Evolutionary conservation across 2,329 filamentous ascomycete genomes (phyloP).

Genomic region (Thielaviopsis musarum): DNA sequence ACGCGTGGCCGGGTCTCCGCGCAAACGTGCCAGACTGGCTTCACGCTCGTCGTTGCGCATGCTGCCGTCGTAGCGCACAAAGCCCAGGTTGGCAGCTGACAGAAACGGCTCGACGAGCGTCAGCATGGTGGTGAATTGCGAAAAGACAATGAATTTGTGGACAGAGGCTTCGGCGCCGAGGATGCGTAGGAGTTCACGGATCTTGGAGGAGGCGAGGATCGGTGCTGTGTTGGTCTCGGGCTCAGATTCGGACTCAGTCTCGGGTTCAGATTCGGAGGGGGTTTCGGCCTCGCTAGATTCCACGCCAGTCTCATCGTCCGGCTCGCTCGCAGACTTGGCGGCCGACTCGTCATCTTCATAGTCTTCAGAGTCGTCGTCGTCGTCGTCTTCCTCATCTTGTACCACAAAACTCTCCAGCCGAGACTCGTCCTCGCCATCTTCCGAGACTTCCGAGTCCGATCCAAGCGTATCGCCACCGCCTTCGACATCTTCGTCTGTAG

Average conservation of each 20-base stretch:
- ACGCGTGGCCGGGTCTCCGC: slow-evolving; percentile 57
- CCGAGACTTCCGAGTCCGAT: slow-evolving; percentile 45
- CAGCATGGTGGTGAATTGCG: slow-evolving; percentile 96
- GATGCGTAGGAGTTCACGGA: slow-evolving; percentile 67
- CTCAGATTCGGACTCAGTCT: slow-evolving; percentile 6
- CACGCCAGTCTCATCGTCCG: slow-evolving; percentile 9
- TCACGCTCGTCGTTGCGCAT: slow-evolving; percentile 93
- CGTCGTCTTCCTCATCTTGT: slow-evolving; percentile 25
- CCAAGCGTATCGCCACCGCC: slow-evolving; percentile 67
- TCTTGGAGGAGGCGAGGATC: slow-evolving; percentile 69
- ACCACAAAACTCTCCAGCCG: slow-evolving; percentile 39
- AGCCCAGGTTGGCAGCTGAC: slow-evolving; percentile 53
- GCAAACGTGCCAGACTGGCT: slow-evolving; percentile 60
- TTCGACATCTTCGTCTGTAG: slow-evolving; percentile 77
- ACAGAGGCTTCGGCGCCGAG: slow-evolving; percentile 59
- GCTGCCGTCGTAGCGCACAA: slow-evolving; percentile 80
- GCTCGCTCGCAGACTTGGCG: neutral
- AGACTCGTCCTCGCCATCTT: slow-evolving; percentile 37
- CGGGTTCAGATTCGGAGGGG: slow-evolving; percentile 21
- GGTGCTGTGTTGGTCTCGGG: slow-evolving; percentile 10
- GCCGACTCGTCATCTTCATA: slow-evolving; percentile 15
- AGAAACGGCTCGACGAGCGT: slow-evolving; percentile 91
- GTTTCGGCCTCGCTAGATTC: neutral
- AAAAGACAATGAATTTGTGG: slow-evolving; percentile 98
- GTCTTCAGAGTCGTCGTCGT: slow-evolving; percentile 15